These are phyloP conservation scores for Microdochium nivale DNA, from an alignment of 2,329 filamentous ascomycete genomes.

Conservation along the genomic window DNA sequence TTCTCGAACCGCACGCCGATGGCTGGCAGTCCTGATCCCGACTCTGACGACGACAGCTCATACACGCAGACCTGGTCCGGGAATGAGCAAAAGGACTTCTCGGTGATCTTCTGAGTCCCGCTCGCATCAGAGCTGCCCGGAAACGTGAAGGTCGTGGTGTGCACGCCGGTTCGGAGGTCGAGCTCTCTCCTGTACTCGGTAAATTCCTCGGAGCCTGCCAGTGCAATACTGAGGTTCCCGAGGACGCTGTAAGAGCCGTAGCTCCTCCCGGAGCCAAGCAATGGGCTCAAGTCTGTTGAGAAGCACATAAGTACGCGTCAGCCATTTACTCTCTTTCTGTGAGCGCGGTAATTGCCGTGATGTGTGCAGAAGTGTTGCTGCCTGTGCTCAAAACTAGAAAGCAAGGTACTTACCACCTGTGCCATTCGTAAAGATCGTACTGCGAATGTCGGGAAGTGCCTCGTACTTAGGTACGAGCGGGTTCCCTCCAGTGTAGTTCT, in stretches of 20 bases:
- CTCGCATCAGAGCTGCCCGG: neutral
- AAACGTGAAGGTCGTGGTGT: conserved; percentile 24
- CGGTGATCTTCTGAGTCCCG: conserved; percentile 19
- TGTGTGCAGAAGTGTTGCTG: no score
- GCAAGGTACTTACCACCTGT: conserved; percentile 30
- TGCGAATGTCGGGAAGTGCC: conserved; percentile 30
- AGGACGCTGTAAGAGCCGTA: conserved; percentile 39
- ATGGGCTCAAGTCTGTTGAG: conserved; percentile 20
- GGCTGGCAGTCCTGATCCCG: conserved; percentile 23
- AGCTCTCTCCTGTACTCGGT: conserved; percentile 30
- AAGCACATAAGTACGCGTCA: no score
- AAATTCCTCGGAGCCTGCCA: conserved; percentile 20
- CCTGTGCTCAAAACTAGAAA: no score
- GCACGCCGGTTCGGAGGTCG: conserved; percentile 32
- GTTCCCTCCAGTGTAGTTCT: conserved; percentile 38
- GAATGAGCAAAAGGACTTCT: conserved; percentile 33
- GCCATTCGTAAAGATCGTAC: conserved; percentile 37
- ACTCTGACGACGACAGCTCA: conserved; percentile 4
- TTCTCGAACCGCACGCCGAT: conserved; percentile 34
- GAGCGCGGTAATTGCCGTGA: no score
- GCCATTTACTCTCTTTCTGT: neutral
- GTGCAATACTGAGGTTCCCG: conserved; percentile 32
- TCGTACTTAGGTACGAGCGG: conserved; percentile 23
- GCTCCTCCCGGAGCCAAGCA: conserved; percentile 27
- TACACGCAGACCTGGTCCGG: conserved; percentile 26